These are phyloP conservation scores for Leucosporidium creatinivorum DNA, from an alignment of 768 basidiomycete species.

Conservation along the genomic window DNA sequence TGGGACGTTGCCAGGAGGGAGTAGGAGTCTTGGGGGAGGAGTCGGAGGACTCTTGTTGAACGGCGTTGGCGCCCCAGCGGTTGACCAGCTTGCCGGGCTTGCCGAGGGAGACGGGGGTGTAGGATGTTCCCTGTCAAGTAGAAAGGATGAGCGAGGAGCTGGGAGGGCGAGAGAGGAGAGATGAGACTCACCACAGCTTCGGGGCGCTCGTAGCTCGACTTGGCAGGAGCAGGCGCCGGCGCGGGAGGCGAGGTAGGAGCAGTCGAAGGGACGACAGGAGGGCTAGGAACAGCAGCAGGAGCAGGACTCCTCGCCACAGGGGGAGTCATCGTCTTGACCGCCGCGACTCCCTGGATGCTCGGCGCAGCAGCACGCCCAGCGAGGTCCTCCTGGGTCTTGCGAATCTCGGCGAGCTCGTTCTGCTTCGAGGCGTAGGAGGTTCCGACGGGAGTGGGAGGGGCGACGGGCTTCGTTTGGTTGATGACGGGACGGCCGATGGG, in stretches of 20 bases:
- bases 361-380: constrained; percentile 43
- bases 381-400: constrained; percentile 24
- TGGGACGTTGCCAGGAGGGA: constrained; percentile 45
- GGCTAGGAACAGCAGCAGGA: constrained; percentile 6
- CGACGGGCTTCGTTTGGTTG: constrained; percentile 20
- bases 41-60: constrained; percentile 39
- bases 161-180: neutral
- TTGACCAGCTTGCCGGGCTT: constrained; percentile 82
- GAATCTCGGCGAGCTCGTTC: constrained; percentile 43
- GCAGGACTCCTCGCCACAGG: constrained; percentile 49
- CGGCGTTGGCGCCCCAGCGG: constrained; percentile 54
- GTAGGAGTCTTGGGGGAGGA: constrained; percentile 5
- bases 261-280: constrained; percentile 29
- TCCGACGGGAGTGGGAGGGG: constrained; percentile 35
- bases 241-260: constrained; percentile 48
- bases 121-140: constrained; percentile 54
- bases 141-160: neutral
- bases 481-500: constrained; percentile 39
- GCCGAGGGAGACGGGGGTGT: constrained; percentile 75
- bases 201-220: constrained; percentile 57
- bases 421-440: constrained; percentile 35
- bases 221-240: constrained; percentile 38
- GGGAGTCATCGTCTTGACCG: constrained; percentile 48
- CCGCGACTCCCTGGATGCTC: constrained; percentile 30
- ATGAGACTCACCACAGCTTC: constrained; percentile 54